phyloP scores from a whole-genome alignment of 2,329 filamentous ascomycete species.

The Colletotrichum camelliae region DNA sequence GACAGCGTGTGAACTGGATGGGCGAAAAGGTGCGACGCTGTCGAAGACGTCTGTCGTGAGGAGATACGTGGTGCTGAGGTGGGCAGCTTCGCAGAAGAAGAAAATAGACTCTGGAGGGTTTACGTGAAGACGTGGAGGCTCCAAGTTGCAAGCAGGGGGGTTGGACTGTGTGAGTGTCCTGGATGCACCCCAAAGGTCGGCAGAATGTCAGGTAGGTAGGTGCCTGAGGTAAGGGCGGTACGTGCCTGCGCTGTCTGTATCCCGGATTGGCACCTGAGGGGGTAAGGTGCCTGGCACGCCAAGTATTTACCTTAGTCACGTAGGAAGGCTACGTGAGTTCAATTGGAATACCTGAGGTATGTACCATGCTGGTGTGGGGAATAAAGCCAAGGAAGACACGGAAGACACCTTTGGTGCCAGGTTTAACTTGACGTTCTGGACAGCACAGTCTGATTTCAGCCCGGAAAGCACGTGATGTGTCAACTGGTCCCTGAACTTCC shows the following conservation, averaged over 20 bases:
- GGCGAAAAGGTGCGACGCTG: not conserved
- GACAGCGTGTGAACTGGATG: not conserved
- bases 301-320: not conserved
- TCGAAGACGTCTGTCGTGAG: not conserved
- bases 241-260: not conserved
- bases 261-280: not conserved
- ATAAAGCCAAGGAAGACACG: not conserved
- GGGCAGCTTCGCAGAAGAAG: slow-evolving; percentile 3
- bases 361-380: not conserved
- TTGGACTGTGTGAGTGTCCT: not conserved
- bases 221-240: not conserved
- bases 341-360: not conserved
- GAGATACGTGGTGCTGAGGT: not conserved
- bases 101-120: slow-evolving; percentile 7
- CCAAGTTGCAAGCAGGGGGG: slow-evolving; percentile 4
- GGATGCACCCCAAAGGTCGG: not conserved
- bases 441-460: not conserved
- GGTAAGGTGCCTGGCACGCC: not conserved
- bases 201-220: not conserved
- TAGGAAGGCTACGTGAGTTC: not conserved
- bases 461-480: not conserved
- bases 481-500: not conserved
- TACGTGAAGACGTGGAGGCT: slow-evolving; percentile 21
- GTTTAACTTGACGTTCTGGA: not conserved
- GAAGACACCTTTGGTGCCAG: not conserved